Percentiles rank a stretch among this genome's conserved stretches.
Conservation (phyloP, 1,284 basidiomycete genomes). For the Rhodotorula sp. region DNA sequence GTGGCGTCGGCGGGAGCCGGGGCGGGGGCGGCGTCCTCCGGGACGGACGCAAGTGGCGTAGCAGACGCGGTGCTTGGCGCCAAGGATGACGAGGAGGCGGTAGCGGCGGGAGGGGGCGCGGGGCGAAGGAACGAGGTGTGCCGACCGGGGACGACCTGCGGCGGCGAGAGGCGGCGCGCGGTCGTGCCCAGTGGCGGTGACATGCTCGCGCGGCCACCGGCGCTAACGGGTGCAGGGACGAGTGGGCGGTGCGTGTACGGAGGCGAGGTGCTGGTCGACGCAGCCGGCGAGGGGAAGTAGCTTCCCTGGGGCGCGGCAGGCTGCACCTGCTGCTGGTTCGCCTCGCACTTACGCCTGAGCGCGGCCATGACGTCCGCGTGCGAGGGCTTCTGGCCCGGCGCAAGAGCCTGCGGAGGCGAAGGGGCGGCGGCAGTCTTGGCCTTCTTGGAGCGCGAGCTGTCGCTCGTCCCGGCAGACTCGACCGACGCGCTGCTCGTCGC, state of each 20-base stretch:
- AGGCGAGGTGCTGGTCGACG: background rate
- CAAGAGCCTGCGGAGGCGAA: background rate
- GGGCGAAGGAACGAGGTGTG: slow-evolving; percentile 21
- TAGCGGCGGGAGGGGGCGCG: background rate
- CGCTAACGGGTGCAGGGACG: background rate
- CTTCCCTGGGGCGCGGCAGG: background rate
- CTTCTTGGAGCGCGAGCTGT: slow-evolving; percentile 13
- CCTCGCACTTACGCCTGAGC: slow-evolving; percentile 33
- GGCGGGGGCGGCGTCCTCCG: background rate
- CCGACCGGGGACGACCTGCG: slow-evolving; percentile 11
- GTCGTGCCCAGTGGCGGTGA: background rate
- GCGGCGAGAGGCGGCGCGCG: slow-evolving; percentile 3
- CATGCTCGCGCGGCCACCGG: background rate
- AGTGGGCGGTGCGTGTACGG: slow-evolving; percentile 1
- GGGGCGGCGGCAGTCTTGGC: slow-evolving; percentile 1
- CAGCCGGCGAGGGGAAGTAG: background rate
- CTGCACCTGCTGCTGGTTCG: slow-evolving; percentile 23
- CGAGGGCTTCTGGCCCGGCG: slow-evolving; percentile 1
- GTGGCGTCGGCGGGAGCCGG: background rate
- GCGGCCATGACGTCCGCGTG: slow-evolving; percentile 38
- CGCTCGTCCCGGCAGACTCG: background rate
- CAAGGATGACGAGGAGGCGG: background rate
- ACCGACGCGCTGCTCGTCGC: slow-evolving; percentile 21
- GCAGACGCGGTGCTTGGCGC: background rate
- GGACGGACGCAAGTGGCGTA: background rate